Percentiles rank a stretch among this genome's conserved stretches.
Conservation (phyloP, 306 rosid genomes). For the Neltuma alba region DNA sequence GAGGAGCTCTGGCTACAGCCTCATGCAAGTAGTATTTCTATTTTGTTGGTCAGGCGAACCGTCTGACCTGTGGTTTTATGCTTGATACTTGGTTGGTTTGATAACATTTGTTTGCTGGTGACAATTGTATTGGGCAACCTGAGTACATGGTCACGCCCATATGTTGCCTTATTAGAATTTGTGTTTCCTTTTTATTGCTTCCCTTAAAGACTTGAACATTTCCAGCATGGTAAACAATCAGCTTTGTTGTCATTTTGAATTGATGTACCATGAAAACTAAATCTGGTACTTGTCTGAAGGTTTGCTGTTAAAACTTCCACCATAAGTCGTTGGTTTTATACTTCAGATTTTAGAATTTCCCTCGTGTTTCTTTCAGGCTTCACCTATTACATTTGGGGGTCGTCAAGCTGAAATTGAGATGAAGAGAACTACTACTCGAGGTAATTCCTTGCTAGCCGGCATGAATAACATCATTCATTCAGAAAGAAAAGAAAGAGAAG, state of each 20-base stretch:
- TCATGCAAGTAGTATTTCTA: background rate
- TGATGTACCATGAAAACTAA: background rate
- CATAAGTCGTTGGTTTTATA: background rate
- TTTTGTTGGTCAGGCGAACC: background rate
- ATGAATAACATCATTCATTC: constrained; percentile 20
- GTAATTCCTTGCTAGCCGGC: constrained; percentile 41
- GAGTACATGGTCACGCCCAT: background rate
- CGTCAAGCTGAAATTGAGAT: constrained; percentile 61
- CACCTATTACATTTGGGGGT: constrained; percentile 60
- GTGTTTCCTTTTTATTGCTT: background rate
- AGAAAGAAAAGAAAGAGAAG: background rate
- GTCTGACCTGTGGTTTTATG: background rate
- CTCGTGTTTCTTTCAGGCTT: constrained; percentile 53
- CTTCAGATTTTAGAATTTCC: constrained; percentile 2
- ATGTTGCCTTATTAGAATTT: background rate
- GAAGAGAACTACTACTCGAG: constrained; percentile 68
- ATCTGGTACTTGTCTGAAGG: background rate
- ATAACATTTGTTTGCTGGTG: background rate
- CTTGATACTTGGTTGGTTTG: background rate
- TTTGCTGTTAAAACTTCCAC: background rate
- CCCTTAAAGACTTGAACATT: background rate
- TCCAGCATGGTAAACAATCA: background rate
- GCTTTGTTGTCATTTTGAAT: constrained; percentile 9
- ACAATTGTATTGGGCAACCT: background rate
- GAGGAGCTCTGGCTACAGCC: background rate